Evolutionary conservation across 1,284 basidiomycete species (phyloP), one percentile per base, ranked within the genome.

Genomic region (Pyrrhoderma noxium): DNA sequence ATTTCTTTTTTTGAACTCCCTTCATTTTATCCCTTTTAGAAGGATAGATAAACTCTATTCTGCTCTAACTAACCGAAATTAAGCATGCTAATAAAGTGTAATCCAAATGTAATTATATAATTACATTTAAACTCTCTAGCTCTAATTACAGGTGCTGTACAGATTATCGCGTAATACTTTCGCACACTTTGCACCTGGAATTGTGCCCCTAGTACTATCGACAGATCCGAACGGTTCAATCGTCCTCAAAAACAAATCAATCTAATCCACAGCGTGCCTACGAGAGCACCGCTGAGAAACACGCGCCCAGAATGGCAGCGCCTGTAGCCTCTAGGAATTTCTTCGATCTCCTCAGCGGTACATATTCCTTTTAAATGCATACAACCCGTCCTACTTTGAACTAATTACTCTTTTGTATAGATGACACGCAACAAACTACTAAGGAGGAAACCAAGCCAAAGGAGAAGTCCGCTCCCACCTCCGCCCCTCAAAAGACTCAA

Each of bases 241-340:
- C 21, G 31, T 21, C 31, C 18, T 45, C 19, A 39, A 13, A 40
- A 47, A 52, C 23, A 46, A 16, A 21, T 41, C 25, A 23, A 13
- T 16, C 8, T 9, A 18, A 52, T n/a, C 19, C 31, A 16, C 13
- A 18, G 37, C 9, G 19, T 22, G 34, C 38, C 44, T 44, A 47
- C 45, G 47, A 45, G 39, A 49, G 36, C 41, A 56, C 50, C 41
- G 43, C 25, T 45, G 42, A 55, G 35, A 31, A 11, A 31, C 5
- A 31, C 27, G 27, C 27, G 27, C 27, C 27, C 27, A 31, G 27
- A 31, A 31, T 31, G 27, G 27, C 27, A 31, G 27, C 27, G 27
- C 11, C 27, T 87, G 18, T 89, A 80, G 87, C 82, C 73, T 82
- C 80, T 65, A 81, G 72, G 78, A 89, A 89, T 72, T 79, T 79